Conservation (phyloP, 257 asterid genomes). For the Gentiana straminea region DNA sequence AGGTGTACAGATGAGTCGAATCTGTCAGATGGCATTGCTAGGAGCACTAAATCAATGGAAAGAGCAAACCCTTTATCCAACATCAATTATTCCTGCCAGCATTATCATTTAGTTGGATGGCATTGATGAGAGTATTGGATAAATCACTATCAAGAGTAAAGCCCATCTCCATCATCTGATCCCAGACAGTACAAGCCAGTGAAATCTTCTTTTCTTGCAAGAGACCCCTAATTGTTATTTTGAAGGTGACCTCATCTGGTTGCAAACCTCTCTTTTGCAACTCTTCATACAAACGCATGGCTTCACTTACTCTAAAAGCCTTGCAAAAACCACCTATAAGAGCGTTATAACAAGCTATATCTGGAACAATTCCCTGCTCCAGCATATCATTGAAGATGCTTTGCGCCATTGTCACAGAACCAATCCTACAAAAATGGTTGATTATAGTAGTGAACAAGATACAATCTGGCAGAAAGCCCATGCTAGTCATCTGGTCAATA, state of each 20-base stretch:
- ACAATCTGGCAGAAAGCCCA: slow-evolving; percentile 51
- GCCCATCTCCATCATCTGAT: slow-evolving; percentile 92
- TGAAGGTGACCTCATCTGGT: slow-evolving; percentile 81
- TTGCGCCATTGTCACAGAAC: slow-evolving; percentile 46
- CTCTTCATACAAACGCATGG: slow-evolving; percentile 53
- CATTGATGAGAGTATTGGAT: slow-evolving; percentile 53
- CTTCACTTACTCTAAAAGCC: slow-evolving; percentile 56
- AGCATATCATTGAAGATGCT: slow-evolving; percentile 56
- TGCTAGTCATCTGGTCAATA: slow-evolving; percentile 58
- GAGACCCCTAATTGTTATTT: slow-evolving; percentile 63
- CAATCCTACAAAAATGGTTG: slow-evolving; percentile 59
- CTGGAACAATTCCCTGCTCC: slow-evolving; percentile 59
- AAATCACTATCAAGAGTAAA: slow-evolving; percentile 75
- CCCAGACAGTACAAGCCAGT: slow-evolving; percentile 82
- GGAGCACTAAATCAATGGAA: no score
- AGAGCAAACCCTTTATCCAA: no score
- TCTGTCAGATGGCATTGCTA: no score
- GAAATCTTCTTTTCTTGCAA: slow-evolving; percentile 53
- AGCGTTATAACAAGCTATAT: slow-evolving; percentile 66
- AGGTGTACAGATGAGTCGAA: no score
- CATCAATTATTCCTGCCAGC: slow-evolving; percentile 15
- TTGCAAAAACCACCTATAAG: slow-evolving; percentile 67
- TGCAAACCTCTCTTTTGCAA: slow-evolving; percentile 51
- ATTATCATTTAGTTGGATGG: slow-evolving; percentile 35
- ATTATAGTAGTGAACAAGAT: slow-evolving; percentile 58